Base-by-base conservation (phyloP, 176 grass and related monocot species). In the Carex kokanica region DNA sequence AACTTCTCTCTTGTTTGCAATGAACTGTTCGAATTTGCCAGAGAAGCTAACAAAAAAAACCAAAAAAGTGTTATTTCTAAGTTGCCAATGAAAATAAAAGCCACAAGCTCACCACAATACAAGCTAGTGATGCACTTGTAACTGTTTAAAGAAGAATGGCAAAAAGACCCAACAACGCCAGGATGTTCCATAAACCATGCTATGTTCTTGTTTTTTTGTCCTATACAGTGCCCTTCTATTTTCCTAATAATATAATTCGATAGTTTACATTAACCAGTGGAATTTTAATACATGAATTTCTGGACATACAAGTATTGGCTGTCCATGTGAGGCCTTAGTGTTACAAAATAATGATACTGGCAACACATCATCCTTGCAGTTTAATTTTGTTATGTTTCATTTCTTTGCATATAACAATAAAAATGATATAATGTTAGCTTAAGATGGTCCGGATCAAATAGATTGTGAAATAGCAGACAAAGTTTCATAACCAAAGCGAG, bases 1-100 rank as follows among this genome's bases (percentile, higher is more conserved):
- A 98, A 3, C 36, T 93, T 94, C 63, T 94, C 95, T 75, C 89
- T 90, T 47, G 82, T 88, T 79, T 89, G 43, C 68, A 93, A 81
- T 72, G 90, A 82, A 84, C 90, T 98, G 87, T 56, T 82, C 2
- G 90, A 84, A 75, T 86, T 94, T 62, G 79, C 89, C 64, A 98
- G 78, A 34, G 95, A 94, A 65, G 92, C 95, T 98, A 92, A 31
- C 8, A 17, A 90, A 83, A 53, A 83, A 81, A 88, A 36, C n/a
- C 1, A 84, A 29, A 88, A 5, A 85, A 55, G 18, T 0, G 5
- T 5, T 73, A 15, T 55, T 54, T 34, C 7, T 10, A 25, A 56
- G 49, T 78, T 17, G 18, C 43, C 6, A 32, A 55, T 32, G 73
- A 32, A 13, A 78, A 56, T 74, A 18, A 18, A 0, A 69, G 32